Conservation (phyloP, 129 eudicot species). For the Saussurea involucrata region DNA sequence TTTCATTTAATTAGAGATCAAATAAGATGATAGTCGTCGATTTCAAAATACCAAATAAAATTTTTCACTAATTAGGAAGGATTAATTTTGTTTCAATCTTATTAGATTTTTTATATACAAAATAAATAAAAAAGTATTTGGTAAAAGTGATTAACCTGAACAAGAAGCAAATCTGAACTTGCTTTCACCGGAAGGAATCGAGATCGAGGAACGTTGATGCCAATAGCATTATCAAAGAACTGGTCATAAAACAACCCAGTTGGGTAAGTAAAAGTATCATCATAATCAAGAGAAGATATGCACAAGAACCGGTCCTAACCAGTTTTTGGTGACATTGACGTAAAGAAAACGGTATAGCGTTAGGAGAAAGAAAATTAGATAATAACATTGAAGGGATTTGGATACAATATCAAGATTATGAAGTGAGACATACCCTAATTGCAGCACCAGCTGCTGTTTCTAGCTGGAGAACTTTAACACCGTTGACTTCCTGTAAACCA, state of each 20-base stretch:
- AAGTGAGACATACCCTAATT: constrained; percentile 55
- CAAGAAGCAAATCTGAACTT: constrained; percentile 77
- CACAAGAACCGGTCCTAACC: too few relatives aligned
- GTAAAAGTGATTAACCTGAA: constrained; percentile 45
- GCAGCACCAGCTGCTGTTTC: constrained; percentile 99
- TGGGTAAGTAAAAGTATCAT: background rate
- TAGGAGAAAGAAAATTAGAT: background rate
- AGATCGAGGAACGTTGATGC: too few relatives aligned
- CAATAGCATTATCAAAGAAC: constrained; percentile 76
- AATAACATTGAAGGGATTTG: background rate
- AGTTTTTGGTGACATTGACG: too few relatives aligned
- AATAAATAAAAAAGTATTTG: background rate
- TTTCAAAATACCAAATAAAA: background rate
- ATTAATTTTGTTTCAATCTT: too few relatives aligned
- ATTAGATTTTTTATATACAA: too few relatives aligned
- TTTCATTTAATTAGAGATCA: too few relatives aligned
- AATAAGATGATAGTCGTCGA: too few relatives aligned
- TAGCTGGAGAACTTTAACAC: constrained; percentile 85
- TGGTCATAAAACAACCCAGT: constrained; percentile 3
- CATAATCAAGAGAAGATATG: background rate
- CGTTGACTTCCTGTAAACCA: constrained; percentile 67
- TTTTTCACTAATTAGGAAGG: too few relatives aligned
- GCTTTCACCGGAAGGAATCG: constrained; percentile 91
- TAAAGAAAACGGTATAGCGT: background rate
- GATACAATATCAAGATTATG: background rate